A percentile compares a stretch with the other conserved stretches of the same genome.
phyloP scores from a whole-genome alignment of 805 yeast species.

The Metschnikowia cerradonensis region DNA sequence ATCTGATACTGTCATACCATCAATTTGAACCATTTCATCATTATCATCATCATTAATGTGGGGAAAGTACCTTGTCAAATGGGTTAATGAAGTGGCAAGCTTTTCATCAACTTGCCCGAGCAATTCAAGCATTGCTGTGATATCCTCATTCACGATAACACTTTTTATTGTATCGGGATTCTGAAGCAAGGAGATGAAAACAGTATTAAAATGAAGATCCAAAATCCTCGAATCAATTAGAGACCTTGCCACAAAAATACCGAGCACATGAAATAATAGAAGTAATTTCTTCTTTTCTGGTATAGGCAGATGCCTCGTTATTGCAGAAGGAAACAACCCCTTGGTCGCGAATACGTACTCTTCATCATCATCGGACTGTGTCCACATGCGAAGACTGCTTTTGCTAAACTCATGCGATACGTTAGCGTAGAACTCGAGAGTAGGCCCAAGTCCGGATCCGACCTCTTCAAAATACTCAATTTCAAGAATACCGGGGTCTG shows the following conservation, averaged over 20 bases:
- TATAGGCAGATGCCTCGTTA: slow-evolving; percentile 26
- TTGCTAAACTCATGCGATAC: slow-evolving; percentile 73
- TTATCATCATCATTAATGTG: slow-evolving; percentile 12
- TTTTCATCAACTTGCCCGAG: slow-evolving; percentile 53
- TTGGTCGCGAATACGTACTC: slow-evolving; percentile 37
- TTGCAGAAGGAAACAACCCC: slow-evolving; percentile 77
- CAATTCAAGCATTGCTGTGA: slow-evolving; percentile 9
- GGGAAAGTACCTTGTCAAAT: slow-evolving; percentile 43
- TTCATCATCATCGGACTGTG: slow-evolving; percentile 33
- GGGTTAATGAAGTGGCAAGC: slow-evolving; percentile 54
- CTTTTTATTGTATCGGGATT: slow-evolving; percentile 11
- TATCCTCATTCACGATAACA: not conserved
- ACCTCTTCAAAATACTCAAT: slow-evolving; percentile 86
- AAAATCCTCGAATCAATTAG: slow-evolving; percentile 82
- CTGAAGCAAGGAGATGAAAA: slow-evolving; percentile 62
- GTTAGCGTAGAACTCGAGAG: slow-evolving; percentile 83
- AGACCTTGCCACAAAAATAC: slow-evolving; percentile 83
- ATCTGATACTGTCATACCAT: slow-evolving; percentile 45
- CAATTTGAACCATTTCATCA: slow-evolving; percentile 19
- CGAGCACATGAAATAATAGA: slow-evolving; percentile 61
- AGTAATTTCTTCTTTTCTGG: slow-evolving; percentile 39
- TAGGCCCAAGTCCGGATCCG: slow-evolving; percentile 97
- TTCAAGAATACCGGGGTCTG: slow-evolving; percentile 77
- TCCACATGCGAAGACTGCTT: slow-evolving; percentile 64
- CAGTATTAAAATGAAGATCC: slow-evolving; percentile 71